phyloP scores from a whole-genome alignment of 2,329 filamentous ascomycete species.

The Xenosphaeropsis pyriputrescens region DNA sequence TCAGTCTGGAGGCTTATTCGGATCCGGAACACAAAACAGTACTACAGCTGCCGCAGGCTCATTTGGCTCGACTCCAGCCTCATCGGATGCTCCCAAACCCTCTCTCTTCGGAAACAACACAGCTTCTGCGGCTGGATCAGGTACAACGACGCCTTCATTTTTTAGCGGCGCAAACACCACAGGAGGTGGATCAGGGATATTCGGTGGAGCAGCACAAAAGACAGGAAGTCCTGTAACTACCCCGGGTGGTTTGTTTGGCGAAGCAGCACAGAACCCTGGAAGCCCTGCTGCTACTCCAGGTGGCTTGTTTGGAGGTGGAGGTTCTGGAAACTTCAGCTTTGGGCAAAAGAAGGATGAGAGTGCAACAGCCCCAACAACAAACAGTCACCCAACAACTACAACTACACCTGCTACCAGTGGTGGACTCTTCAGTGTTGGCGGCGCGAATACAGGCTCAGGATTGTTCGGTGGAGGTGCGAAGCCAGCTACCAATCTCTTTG shows the following conservation, averaged over 20 bases:
- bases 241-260: constrained; percentile 4
- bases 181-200: constrained; percentile 8
- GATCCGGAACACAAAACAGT: neutral
- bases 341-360: constrained; percentile 3
- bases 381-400: constrained; percentile 1
- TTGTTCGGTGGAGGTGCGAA: constrained; percentile 2
- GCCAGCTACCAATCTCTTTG: constrained; percentile 3
- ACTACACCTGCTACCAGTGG: constrained; percentile 1
- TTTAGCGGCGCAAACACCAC: constrained; percentile 3
- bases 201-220: constrained; percentile 3
- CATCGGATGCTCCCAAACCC: constrained; percentile 20
- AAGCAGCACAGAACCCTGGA: constrained; percentile 3
- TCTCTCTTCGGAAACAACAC: constrained; percentile 21
- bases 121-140: constrained; percentile 12
- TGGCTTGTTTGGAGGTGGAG: constrained; percentile 8
- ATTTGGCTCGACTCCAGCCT: neutral
- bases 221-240: neutral
- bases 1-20: constrained; percentile 1
- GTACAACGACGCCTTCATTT: constrained; percentile 8
- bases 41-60: neutral
- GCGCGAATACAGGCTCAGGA: neutral
- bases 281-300: neutral
- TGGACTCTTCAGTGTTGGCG: too few relatives aligned
- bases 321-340: constrained; percentile 4
- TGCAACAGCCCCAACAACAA: neutral